These are phyloP conservation scores for Hirschioporus abietinus DNA, from an alignment of 768 basidiomycete species.

Conservation along the genomic window DNA sequence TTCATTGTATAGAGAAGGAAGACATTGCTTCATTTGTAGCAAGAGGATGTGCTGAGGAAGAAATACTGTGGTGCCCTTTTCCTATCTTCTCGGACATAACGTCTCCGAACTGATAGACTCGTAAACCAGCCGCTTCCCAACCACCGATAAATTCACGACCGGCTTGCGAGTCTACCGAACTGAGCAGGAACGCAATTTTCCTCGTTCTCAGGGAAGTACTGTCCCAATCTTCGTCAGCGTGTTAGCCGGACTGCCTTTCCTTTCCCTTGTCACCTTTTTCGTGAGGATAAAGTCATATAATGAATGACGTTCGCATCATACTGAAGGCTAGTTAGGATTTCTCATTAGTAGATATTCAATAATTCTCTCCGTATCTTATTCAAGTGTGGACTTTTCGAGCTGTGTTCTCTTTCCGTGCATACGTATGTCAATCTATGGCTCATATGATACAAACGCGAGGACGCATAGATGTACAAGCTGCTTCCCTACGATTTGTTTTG, in stretches of 20 bases:
- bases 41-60: neutral
- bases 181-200: too few relatives aligned
- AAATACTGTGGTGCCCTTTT: too few relatives aligned
- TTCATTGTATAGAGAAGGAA: neutral
- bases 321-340: too few relatives aligned
- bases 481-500: neutral
- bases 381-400: too few relatives aligned
- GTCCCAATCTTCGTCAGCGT: neutral
- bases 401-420: too few relatives aligned
- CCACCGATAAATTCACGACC: neutral
- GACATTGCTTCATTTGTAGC: neutral
- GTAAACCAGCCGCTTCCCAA: too few relatives aligned
- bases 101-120: neutral
- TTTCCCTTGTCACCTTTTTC: neutral
- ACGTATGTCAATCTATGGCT: too few relatives aligned
- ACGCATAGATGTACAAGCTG: too few relatives aligned
- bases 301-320: neutral
- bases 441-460: too few relatives aligned
- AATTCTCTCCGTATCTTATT: too few relatives aligned
- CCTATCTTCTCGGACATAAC: neutral
- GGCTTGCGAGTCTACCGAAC: neutral
- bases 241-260: neutral
- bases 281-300: neutral
- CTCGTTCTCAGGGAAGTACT: neutral
- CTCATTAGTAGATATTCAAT: too few relatives aligned